Percentiles rank a stretch among this genome's conserved stretches.
phyloP scores from a whole-genome alignment of 2,329 filamentous ascomycete genomes.

The Cladophialophora chaetospira region DNA sequence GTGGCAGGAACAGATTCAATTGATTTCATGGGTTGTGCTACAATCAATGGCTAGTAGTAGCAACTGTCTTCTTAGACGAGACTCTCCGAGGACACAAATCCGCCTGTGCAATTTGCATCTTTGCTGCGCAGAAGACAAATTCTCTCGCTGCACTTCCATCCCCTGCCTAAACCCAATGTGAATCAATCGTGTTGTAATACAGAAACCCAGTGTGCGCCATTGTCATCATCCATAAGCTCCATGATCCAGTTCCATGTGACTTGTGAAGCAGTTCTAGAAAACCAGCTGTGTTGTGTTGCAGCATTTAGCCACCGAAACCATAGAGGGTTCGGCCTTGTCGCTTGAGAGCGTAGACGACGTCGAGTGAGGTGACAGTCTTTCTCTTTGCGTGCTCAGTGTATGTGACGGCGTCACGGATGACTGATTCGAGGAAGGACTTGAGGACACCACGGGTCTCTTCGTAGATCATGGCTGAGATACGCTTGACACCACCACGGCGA shows the following conservation, averaged over 20 bases:
- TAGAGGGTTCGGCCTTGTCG: conserved; percentile 72
- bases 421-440: conserved; percentile 73
- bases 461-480: conserved; percentile 93
- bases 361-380: conserved; percentile 73
- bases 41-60: conserved; percentile 13
- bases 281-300: conserved; percentile 16
- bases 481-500: conserved; percentile 92
- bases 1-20: neutral
- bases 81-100: conserved; percentile 11
- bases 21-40: conserved; percentile 13
- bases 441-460: conserved; percentile 76
- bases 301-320: conserved; percentile 73
- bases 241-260: conserved; percentile 19
- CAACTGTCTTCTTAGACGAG: conserved; percentile 13
- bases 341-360: conserved; percentile 69
- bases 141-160: neutral
- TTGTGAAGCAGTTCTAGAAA: conserved; percentile 10
- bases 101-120: conserved; percentile 12
- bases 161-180: conserved; percentile 8
- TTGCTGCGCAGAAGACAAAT: conserved; percentile 17
- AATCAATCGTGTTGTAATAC: conserved; percentile 17
- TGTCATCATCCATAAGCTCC: conserved; percentile 28
- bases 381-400: conserved; percentile 81
- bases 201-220: conserved; percentile 21
- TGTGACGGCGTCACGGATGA: conserved; percentile 75